Conservation (phyloP, 169 alveolate genomes). For the Eimeria necatrix region DNA sequence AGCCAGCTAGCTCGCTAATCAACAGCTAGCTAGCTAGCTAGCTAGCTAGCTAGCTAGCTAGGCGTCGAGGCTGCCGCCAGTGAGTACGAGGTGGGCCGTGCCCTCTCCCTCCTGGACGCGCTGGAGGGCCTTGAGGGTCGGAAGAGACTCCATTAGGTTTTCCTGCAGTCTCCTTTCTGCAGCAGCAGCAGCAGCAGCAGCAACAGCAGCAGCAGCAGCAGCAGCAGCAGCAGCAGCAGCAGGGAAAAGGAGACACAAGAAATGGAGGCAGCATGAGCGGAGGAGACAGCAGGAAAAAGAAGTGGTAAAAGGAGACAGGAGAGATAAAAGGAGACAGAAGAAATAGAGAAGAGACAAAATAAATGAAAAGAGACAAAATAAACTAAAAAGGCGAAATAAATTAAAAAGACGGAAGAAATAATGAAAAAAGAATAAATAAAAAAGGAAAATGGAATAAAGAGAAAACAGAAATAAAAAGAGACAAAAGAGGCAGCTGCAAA, state of each 20-base stretch:
- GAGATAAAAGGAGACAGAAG: neutral
- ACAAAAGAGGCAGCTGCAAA: too few species aligned
- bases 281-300: neutral
- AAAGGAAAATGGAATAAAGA: too few species aligned
- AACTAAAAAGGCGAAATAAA: neutral
- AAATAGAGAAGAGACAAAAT: neutral
- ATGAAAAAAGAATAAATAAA: neutral
- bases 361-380: neutral
- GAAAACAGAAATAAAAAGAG: too few species aligned
- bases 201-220: constrained; percentile 14
- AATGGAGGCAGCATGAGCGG: neutral
- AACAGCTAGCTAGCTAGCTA: too few species aligned
- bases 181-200: constrained; percentile 2
- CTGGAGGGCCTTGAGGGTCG: constrained; percentile 76
- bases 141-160: constrained; percentile 79
- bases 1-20: too few species aligned
- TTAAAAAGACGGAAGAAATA: neutral
- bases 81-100: constrained; percentile 63
- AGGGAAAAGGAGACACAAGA: neutral
- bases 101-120: constrained; percentile 72
- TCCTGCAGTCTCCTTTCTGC: constrained; percentile 71
- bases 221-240: neutral
- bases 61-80: constrained; percentile 62
- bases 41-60: neutral
- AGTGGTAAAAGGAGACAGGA: neutral